These are phyloP conservation scores for Coprinellus micaceus DNA, from an alignment of 768 basidiomycete genomes.

Conservation along the genomic window DNA sequence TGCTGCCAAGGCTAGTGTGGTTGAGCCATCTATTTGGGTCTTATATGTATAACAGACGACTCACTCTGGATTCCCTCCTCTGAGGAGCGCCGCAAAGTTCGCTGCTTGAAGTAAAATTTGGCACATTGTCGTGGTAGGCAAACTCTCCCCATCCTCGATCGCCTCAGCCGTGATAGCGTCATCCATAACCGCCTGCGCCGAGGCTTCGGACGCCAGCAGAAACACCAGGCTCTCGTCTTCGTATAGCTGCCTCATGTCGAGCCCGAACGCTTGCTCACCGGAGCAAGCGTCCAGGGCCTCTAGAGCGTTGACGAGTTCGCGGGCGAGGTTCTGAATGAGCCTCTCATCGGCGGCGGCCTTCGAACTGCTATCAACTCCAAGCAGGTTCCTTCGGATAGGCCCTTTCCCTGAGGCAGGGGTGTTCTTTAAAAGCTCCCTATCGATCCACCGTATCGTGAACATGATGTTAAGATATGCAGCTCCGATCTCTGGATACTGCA, in stretches of 20 bases:
- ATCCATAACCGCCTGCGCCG: constrained; percentile 3
- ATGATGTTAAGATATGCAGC: constrained; percentile 3
- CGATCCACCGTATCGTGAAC: constrained; percentile 3
- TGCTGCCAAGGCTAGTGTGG: background rate
- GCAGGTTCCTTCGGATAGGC: background rate
- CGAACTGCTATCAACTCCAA: too few relatives aligned
- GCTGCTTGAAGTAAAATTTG: background rate
- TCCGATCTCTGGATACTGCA: background rate
- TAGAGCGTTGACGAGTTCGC: background rate
- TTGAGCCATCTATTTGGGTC: background rate
- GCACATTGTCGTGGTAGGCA: constrained; percentile 3
- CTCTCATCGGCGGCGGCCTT: background rate
- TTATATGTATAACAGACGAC: background rate
- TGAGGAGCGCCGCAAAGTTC: constrained; percentile 1
- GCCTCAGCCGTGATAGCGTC: constrained; percentile 3
- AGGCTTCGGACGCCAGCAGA: background rate
- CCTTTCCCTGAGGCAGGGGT: too few relatives aligned
- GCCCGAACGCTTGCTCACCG: background rate
- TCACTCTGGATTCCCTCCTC: background rate
- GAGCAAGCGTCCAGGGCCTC: background rate
- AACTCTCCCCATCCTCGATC: background rate
- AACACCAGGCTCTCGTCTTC: constrained; percentile 1
- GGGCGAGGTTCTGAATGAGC: constrained; percentile 5
- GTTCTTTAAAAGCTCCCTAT: background rate
- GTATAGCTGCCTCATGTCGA: background rate